Conservation (phyloP, 139 green algal species). For the Closterium sp. region DNA sequence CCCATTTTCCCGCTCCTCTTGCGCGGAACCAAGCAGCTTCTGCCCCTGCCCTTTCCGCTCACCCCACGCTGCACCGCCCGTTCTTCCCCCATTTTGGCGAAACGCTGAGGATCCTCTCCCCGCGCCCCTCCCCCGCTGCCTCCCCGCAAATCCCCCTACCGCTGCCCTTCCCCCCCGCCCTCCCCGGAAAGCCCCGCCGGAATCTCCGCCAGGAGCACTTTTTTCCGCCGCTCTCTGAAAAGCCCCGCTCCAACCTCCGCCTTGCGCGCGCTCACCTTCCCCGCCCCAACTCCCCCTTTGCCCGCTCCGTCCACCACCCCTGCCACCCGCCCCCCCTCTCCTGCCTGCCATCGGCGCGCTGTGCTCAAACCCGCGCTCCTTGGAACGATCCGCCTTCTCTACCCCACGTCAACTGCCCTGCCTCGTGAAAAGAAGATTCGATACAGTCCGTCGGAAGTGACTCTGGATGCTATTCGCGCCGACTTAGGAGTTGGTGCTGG, state of each 20-base stretch:
- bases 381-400: neutral
- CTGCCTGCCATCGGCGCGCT: neutral
- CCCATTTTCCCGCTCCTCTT: neutral
- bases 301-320: neutral
- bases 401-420: neutral
- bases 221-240: neutral
- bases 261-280: neutral
- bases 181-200: neutral
- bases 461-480: too few species aligned
- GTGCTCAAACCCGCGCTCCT: neutral
- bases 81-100: neutral
- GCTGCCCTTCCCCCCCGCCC: neutral
- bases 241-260: neutral
- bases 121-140: neutral
- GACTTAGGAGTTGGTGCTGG: too few species aligned
- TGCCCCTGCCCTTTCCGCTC: neutral
- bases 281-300: neutral
- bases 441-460: too few species aligned
- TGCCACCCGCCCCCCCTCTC: neutral
- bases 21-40: neutral
- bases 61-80: neutral
- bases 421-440: too few species aligned
- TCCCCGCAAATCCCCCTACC: neutral
- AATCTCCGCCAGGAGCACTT: neutral
- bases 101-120: neutral